These are phyloP conservation scores for Didymella exigua DNA, from an alignment of 2,329 filamentous ascomycete species.

Conservation along the genomic window DNA sequence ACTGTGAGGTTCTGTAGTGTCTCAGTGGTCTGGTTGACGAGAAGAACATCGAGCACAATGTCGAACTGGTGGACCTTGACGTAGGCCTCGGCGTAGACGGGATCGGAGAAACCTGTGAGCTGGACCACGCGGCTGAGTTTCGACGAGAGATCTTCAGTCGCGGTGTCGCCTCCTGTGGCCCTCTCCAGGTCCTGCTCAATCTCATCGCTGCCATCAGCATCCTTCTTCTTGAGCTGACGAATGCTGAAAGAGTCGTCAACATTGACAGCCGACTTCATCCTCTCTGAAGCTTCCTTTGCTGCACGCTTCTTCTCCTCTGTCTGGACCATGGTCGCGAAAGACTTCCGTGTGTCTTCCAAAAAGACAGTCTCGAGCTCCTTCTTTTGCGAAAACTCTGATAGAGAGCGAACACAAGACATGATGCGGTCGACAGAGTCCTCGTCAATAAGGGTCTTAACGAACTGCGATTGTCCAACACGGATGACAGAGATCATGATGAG, in stretches of 20 bases:
- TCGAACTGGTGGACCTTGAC: slow-evolving; percentile 98
- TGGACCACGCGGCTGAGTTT: slow-evolving; percentile 97
- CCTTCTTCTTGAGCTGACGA: slow-evolving; percentile 88
- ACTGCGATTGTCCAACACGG: slow-evolving; percentile 96
- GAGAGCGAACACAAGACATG: slow-evolving; percentile 93
- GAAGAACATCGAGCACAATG: slow-evolving; percentile 91
- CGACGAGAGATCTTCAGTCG: slow-evolving; percentile 83
- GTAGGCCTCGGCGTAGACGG: slow-evolving; percentile 98
- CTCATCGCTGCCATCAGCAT: slow-evolving; percentile 79
- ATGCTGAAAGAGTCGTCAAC: slow-evolving; percentile 95
- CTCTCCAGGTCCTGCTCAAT: slow-evolving; percentile 90
- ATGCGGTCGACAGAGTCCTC: slow-evolving; percentile 98
- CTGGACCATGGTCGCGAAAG: slow-evolving; percentile 96
- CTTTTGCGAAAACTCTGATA: slow-evolving; percentile 86
- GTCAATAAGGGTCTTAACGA: slow-evolving; percentile 95
- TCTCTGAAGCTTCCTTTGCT: slow-evolving; percentile 91
- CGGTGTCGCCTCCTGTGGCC: slow-evolving; percentile 87
- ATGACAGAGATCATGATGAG: slow-evolving; percentile 99
- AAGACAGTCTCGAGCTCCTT: slow-evolving; percentile 93
- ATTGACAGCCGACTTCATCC: slow-evolving; percentile 91
- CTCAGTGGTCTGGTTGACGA: slow-evolving; percentile 96
- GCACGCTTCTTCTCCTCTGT: slow-evolving; percentile 97
- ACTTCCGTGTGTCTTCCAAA: slow-evolving; percentile 91
- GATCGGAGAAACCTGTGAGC: slow-evolving; percentile 95
- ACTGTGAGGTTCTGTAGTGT: slow-evolving; percentile 96